A percentile compares a stretch with the other conserved stretches of the same genome.
phyloP scores from a whole-genome alignment of 192 early-diverging fungal genomes.

The Thoreauomyces humboldtii region DNA sequence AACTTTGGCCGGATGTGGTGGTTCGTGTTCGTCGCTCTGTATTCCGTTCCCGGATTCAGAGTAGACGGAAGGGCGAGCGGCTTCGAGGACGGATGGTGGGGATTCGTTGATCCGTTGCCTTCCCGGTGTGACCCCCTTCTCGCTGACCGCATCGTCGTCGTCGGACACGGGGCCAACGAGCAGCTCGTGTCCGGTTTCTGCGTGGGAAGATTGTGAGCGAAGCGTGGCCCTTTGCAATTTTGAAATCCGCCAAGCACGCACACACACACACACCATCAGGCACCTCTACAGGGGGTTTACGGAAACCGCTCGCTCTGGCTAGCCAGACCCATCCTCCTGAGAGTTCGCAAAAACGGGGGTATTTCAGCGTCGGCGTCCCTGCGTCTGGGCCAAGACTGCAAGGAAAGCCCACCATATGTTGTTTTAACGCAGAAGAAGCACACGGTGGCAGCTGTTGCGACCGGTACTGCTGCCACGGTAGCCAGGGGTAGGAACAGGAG shows the following conservation, averaged over 20 bases:
- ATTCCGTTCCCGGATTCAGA: too few relatives aligned
- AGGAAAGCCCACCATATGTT: neutral
- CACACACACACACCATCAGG: neutral
- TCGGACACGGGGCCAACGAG: neutral
- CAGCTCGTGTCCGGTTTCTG: neutral
- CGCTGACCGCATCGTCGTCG: neutral
- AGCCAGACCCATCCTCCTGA: neutral
- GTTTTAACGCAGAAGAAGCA: conserved; percentile 4
- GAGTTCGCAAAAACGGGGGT: neutral
- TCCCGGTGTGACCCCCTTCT: too few relatives aligned
- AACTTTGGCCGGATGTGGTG: neutral
- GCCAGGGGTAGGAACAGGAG: conserved; percentile 10
- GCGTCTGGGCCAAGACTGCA: neutral
- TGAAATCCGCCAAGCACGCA: neutral
- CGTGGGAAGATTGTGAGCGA: neutral
- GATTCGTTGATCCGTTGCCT: neutral
- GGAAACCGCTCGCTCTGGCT: neutral
- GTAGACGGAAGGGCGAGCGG: too few relatives aligned
- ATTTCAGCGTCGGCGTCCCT: neutral
- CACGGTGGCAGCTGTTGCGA: neutral
- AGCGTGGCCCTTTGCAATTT: neutral
- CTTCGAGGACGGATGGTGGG: neutral
- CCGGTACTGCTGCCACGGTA: conserved; percentile 5
- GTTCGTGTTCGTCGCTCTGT: neutral
- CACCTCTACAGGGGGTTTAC: neutral